Conservation (phyloP, 305 asterid species). For the Solanum aculeatissimum region DNA sequence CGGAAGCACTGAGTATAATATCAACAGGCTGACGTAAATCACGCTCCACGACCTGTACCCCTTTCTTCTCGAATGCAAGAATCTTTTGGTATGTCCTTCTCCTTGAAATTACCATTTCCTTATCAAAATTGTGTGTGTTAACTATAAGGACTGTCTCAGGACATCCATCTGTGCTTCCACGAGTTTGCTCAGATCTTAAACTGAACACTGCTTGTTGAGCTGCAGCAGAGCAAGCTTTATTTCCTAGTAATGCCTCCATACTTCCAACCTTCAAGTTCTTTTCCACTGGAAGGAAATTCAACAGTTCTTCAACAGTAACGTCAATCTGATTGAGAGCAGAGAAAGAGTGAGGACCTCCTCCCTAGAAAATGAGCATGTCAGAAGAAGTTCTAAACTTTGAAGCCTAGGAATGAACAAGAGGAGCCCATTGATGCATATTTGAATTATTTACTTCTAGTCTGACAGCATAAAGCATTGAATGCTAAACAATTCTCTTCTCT, state of each 20-base stretch:
- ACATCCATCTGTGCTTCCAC: slow-evolving; percentile 26
- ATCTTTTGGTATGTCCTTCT: slow-evolving; percentile 86
- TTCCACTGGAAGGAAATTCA: slow-evolving; percentile 42
- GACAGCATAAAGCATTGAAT: neutral
- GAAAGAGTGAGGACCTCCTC: slow-evolving; percentile 27
- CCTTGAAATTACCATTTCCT: slow-evolving; percentile 89
- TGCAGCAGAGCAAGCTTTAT: slow-evolving; percentile 28
- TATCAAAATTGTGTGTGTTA: slow-evolving; percentile 70
- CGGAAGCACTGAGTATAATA: slow-evolving; percentile 57
- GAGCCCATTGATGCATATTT: neutral
- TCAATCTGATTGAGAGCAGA: slow-evolving; percentile 26
- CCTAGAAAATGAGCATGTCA: slow-evolving; percentile 27
- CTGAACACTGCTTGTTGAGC: slow-evolving; percentile 30
- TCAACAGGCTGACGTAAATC: slow-evolving; percentile 79
- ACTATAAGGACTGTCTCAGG: slow-evolving; percentile 55
- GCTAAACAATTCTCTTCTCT: neutral
- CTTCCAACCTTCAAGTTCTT: slow-evolving; percentile 25
- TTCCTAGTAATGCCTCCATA: slow-evolving; percentile 26
- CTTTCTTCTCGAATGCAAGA: slow-evolving; percentile 77
- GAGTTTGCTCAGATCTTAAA: slow-evolving; percentile 34
- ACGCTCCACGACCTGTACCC: slow-evolving; percentile 86
- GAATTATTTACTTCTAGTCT: neutral
- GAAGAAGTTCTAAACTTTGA: neutral
- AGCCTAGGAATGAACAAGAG: neutral
- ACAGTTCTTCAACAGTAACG: slow-evolving; percentile 39